A percentile compares a stretch with the other conserved stretches of the same genome.
Conservation (phyloP, 352 stramenopile genomes). For the Globisporangium solare region DNA sequence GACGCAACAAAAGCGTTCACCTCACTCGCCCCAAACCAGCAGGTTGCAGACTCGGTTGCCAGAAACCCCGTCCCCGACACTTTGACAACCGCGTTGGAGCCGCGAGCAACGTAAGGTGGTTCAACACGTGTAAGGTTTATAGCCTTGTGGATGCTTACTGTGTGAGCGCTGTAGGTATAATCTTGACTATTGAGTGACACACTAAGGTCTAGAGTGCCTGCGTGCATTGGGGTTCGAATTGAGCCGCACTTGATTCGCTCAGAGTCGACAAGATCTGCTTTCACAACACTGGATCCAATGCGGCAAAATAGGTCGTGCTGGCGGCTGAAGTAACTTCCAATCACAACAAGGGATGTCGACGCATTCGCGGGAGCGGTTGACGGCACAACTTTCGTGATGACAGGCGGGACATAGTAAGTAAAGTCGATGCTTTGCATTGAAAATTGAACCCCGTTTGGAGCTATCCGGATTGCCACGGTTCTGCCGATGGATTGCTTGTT, state of each 20-base stretch:
- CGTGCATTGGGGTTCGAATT: slow-evolving; percentile 3
- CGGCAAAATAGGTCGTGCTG: slow-evolving; percentile 1
- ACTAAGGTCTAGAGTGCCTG: slow-evolving; percentile 6
- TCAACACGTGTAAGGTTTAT: slow-evolving; percentile 20
- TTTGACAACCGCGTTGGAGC: slow-evolving; percentile 12
- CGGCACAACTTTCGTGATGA: neutral
- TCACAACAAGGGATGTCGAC: slow-evolving; percentile 1
- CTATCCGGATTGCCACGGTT: neutral
- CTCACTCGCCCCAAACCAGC: slow-evolving; percentile 8
- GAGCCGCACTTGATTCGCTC: slow-evolving; percentile 2
- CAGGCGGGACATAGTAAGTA: slow-evolving; percentile 5
- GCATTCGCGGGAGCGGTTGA: neutral
- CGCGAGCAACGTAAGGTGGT: slow-evolving; percentile 15
- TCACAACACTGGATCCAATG: neutral
- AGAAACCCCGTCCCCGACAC: slow-evolving; percentile 24
- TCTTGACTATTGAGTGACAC: slow-evolving; percentile 38
- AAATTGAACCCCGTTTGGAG: slow-evolving; percentile 8
- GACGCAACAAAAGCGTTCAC: slow-evolving; percentile 13
- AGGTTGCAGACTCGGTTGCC: slow-evolving; percentile 12
- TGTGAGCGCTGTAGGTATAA: slow-evolving; percentile 16
- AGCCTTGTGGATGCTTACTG: slow-evolving; percentile 17
- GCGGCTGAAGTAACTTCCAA: neutral
- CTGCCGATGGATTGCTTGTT: neutral
- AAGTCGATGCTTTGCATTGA: slow-evolving; percentile 7
- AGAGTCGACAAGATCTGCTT: slow-evolving; percentile 6